Evolutionary conservation across 2,329 filamentous ascomycete genomes (phyloP), one percentile per base, ranked within the genome.

Genomic region (Torrubiella hemipterigena): DNA sequence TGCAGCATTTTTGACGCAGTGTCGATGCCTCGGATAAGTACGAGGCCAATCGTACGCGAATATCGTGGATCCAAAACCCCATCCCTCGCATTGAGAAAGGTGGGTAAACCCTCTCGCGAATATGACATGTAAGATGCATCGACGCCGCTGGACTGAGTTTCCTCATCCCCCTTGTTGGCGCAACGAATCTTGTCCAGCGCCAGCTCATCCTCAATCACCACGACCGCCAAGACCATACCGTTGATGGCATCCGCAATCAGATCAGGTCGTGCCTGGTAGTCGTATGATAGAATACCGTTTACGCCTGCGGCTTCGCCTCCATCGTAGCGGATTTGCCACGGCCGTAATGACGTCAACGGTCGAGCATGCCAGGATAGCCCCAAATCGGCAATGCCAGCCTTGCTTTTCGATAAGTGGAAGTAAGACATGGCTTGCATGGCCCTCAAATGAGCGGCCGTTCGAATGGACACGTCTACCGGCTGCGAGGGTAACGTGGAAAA

Each of bases 361-460:
- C 55, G 59, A 0, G 61, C 37, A 31, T 66, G 56, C 69, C 75
- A 82, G 27, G 47, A 51, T 14, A 52, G 29, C 6, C 37, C 39
- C 3, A 29, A 7, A 2, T 14, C n/a, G 9, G 17, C 6, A 7
- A 36, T 32, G 12, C 27, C 16, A 4, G 32, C 20, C 32, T 40
- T 37, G 19, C 25, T 40, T 30, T 28, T 17, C 32, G 23, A 37
- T 8, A 60, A 41, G 47, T 89, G 83, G 45, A 89, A 84, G 43
- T 87, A 89, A 0, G 81, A 77, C 65, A 85, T 77, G n/a, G 67
- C 73, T 42, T 86, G 80, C 78, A 89, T 85, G 6, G 69, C 67
- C 30, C 80, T 62, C 3, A 83, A 53, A 38, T 87, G 75, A 1
- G 71, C 65, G 0, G 79, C 67, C 8, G 76, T 81, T 22, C 77